Percentiles rank a stretch among this genome's conserved stretches.
These are phyloP conservation scores for Cantharellus cinnabarinus DNA, from an alignment of 768 basidiomycete genomes.

Conservation along the genomic window DNA sequence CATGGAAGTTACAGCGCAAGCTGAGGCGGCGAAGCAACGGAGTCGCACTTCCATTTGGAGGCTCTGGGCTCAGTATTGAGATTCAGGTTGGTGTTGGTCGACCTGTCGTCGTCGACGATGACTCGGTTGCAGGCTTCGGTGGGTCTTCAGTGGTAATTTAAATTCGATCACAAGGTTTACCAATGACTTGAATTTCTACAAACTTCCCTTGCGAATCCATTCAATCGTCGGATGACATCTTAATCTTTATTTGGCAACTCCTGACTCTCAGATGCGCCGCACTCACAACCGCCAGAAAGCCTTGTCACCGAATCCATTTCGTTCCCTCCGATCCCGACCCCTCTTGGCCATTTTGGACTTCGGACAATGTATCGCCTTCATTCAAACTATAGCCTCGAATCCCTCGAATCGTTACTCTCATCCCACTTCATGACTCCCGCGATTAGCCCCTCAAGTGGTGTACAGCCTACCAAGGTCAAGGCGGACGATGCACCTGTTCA, in stretches of 20 bases:
- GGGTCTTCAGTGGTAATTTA: background rate
- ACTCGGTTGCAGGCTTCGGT: conserved; percentile 19
- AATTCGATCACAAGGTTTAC: too few relatives aligned
- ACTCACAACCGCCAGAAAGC: conserved; percentile 22
- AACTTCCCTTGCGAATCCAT: too few relatives aligned
- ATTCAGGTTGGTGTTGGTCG: conserved; percentile 9
- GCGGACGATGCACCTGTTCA: background rate
- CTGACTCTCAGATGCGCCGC: conserved; percentile 16
- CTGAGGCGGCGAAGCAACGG: conserved; percentile 26
- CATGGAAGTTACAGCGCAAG: conserved; percentile 53
- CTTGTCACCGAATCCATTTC: conserved; percentile 32
- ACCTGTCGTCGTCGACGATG: conserved; percentile 23
- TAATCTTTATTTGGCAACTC: too few relatives aligned
- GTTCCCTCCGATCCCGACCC: conserved; percentile 50
- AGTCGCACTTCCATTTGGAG: conserved; percentile 38
- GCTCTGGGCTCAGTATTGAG: conserved; percentile 21
- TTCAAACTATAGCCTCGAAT: conserved; percentile 54
- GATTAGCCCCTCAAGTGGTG: background rate
- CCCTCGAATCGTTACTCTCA: conserved; percentile 55
- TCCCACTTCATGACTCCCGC: conserved; percentile 38
- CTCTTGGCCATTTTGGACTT: conserved; percentile 41
- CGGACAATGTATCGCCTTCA: conserved; percentile 41
- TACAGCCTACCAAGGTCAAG: background rate
- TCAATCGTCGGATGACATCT: too few relatives aligned
- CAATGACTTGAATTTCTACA: too few relatives aligned